Evolutionary conservation across 2,329 filamentous ascomycete species (phyloP).

Genomic region (Penicillium sp.): DNA sequence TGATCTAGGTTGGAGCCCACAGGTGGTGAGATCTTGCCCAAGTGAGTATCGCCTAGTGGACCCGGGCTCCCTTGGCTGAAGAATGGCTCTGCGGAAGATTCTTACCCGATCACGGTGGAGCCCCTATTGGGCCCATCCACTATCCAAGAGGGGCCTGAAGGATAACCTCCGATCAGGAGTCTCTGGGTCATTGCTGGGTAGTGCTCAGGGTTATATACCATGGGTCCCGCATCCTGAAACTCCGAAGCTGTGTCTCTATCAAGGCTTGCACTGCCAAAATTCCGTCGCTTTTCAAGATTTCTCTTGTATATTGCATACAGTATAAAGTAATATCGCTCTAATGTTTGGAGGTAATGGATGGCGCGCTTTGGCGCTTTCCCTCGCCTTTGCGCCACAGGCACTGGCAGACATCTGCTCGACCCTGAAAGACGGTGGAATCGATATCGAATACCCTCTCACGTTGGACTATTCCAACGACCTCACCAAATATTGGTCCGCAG

Average conservation of each 20-base stretch:
- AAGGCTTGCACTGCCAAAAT: background rate
- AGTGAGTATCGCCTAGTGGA: background rate
- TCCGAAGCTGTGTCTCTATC: background rate
- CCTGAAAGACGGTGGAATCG: conserved; percentile 37
- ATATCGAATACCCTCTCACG: conserved; percentile 34
- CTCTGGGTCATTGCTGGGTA: background rate
- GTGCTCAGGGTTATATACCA: conserved; percentile 4
- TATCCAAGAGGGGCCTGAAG: background rate
- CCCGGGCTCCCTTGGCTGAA: background rate
- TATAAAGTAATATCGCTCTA: background rate
- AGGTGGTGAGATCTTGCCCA: too few species aligned
- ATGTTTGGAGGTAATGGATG: conserved; percentile 23
- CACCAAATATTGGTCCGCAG: conserved; percentile 50
- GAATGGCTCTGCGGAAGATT: background rate
- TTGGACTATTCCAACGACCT: conserved; percentile 42
- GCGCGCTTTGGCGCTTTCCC: conserved; percentile 19
- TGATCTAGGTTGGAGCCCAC: background rate
- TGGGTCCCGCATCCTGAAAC: background rate
- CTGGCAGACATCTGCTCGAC: conserved; percentile 42
- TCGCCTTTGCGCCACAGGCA: conserved; percentile 21
- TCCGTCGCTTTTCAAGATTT: background rate
- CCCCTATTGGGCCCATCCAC: background rate
- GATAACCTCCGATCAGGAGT: conserved; percentile 1
- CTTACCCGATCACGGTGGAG: background rate
- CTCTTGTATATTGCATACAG: background rate